phyloP scores from a whole-genome alignment of 192 early-diverging fungal genomes.

The Chytriomyces confervae region DNA sequence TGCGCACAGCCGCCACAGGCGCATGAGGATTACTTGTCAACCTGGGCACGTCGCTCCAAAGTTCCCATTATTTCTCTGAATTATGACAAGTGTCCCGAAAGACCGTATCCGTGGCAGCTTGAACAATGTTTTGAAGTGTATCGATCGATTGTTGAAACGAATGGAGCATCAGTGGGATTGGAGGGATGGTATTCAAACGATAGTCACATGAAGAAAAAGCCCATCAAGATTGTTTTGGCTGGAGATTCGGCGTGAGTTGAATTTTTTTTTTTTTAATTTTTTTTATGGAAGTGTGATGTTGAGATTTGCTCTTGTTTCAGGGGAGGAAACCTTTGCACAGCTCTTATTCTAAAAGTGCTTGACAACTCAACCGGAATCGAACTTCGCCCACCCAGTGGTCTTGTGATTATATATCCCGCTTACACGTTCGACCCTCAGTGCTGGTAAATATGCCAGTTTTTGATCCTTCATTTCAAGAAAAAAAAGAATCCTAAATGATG shows the following conservation, averaged over 20 bases:
- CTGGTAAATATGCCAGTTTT: constrained; percentile 59
- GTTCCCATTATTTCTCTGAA: constrained; percentile 82
- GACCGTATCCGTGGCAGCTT: constrained; percentile 89
- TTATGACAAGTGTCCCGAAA: constrained; percentile 95
- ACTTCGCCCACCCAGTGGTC: constrained; percentile 72
- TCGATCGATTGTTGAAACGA: constrained; percentile 70
- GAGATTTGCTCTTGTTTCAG: constrained; percentile 44
- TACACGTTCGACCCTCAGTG: constrained; percentile 81
- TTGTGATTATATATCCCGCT: constrained; percentile 70
- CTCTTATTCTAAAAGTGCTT: constrained; percentile 79
- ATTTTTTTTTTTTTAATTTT: constrained; percentile 10
- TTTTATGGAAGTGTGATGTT: background rate
- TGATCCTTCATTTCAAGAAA: constrained; percentile 6
- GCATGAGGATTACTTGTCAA: constrained; percentile 84
- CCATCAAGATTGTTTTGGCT: constrained; percentile 75
- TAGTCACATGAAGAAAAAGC: constrained; percentile 40
- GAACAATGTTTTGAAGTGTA: constrained; percentile 94
- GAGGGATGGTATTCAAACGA: constrained; percentile 52
- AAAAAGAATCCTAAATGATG: constrained; percentile 50
- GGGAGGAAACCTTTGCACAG: constrained; percentile 86
- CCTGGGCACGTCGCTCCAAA: constrained; percentile 76
- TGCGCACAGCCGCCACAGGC: constrained; percentile 86
- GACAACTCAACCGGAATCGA: constrained; percentile 57
- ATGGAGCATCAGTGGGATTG: constrained; percentile 80
- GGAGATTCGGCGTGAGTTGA: constrained; percentile 92